Base-by-base conservation (phyloP, 257 asterid species). In the Asclepias syriaca region DNA sequence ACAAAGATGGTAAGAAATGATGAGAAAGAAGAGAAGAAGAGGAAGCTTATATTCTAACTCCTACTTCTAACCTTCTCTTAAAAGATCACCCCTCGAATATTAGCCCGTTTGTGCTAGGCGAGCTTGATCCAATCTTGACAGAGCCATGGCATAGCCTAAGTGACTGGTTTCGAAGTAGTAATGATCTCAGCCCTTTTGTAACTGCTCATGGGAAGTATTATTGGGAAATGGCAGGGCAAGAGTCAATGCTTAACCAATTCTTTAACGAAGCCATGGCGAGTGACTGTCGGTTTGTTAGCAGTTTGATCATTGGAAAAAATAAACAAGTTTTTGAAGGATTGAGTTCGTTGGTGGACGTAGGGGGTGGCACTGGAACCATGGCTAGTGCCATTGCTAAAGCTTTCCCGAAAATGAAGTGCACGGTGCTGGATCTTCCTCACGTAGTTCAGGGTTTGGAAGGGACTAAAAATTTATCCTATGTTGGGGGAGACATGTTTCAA, bases 251-350 rank as follows among this genome's bases (percentile, higher is more conserved):
- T 24, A 75, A 72, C 77, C 37, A 8, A 34, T 39, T 11, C 6
- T 78, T 84, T 45, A 75, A 81, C 16, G 82, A 78, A 58, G 80
- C 48, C 16, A 81, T 78, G 87, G 79, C 81, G 15, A 65, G 81
- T 22, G 83, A 81, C 56, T 15, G 80, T 27, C 68, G 32, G 24
- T 49, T 83, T 72, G 75, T 58, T 21, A 27, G 50, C 15, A 54
- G 48, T 7, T 6, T 74, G 18, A 43, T 77, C n/a, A 32, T 73
- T 5, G 61, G 13, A 14, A 72, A 79, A 21, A 79, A 84, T 37
- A 13, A 49, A 18, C 18, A 49, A 13, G 53, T 49, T 16, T 49
- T 49, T 49, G 53, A 49, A 14, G 53, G 53, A 14, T 49, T 49
- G 53, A 49, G 18, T 49, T 49, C 53, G 53, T 49, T 49, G 53